Percentiles rank a stretch among this genome's conserved stretches.
These are phyloP conservation scores for Corallochytrium limacisporum DNA, from an alignment of 78 protist genomes.

Conservation along the genomic window DNA sequence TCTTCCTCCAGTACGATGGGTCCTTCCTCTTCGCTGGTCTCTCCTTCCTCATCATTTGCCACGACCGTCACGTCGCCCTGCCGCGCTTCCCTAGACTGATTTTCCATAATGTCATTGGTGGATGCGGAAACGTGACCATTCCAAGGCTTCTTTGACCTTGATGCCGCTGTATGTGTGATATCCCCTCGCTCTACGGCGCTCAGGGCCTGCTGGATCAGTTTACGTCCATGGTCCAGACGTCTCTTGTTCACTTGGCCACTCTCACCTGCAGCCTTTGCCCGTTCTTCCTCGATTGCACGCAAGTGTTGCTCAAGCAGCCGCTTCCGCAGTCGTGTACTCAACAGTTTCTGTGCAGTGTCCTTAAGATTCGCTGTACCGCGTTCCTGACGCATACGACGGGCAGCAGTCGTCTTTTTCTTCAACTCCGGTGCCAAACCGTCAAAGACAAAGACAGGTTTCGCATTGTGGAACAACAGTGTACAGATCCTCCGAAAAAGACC, in stretches of 20 bases:
- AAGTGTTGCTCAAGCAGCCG: too few species aligned
- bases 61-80: background rate
- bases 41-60: background rate
- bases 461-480: conserved; percentile 20
- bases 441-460: conserved; percentile 49
- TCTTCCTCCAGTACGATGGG: background rate
- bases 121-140: too few species aligned
- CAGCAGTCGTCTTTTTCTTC: conserved; percentile 5
- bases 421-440: conserved; percentile 42
- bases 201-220: too few species aligned
- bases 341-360: background rate
- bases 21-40: background rate
- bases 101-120: too few species aligned
- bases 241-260: too few species aligned
- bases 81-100: too few species aligned
- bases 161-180: too few species aligned
- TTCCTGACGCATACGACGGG: background rate
- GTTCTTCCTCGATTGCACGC: too few species aligned
- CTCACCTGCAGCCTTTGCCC: too few species aligned
- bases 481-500: conserved; percentile 28
- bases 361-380: background rate
- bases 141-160: too few species aligned
- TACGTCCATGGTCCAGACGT: too few species aligned
- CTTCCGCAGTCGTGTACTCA: background rate
- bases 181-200: too few species aligned